Conservation (phyloP, 352 stramenopile species). For the Pythium chondricola region DNA sequence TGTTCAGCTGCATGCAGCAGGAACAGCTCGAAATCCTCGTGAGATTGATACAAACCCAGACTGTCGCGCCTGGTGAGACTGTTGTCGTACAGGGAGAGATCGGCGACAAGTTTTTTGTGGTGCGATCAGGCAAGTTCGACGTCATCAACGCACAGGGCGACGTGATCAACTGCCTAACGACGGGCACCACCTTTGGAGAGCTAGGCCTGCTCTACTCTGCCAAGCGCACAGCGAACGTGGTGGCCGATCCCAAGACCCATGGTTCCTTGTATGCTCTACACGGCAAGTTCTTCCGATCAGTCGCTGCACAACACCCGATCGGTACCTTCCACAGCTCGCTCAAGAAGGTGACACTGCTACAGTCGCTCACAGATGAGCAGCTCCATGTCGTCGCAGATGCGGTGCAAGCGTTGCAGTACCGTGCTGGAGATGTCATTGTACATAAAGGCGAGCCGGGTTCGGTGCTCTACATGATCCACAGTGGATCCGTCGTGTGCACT, state of each 20-base stretch:
- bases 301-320: constrained; percentile 38
- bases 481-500: constrained; percentile 47
- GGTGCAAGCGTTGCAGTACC: constrained; percentile 41
- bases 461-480: constrained; percentile 80
- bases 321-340: constrained; percentile 38
- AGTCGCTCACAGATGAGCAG: constrained; percentile 36
- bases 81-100: constrained; percentile 75
- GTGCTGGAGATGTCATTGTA: constrained; percentile 59
- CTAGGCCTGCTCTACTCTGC: constrained; percentile 49
- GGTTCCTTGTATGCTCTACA: constrained; percentile 37
- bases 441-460: constrained; percentile 65
- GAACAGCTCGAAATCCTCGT: constrained; percentile 73
- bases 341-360: constrained; percentile 35
- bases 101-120: constrained; percentile 77
- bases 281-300: constrained; percentile 46
- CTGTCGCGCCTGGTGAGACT: constrained; percentile 58
- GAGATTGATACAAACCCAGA: constrained; percentile 68
- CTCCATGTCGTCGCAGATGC: constrained; percentile 35
- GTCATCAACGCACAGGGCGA: constrained; percentile 32
- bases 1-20: constrained; percentile 70
- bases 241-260: constrained; percentile 23
- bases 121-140: constrained; percentile 46
- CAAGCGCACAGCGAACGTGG: constrained; percentile 42
- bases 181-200: constrained; percentile 44
- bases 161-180: constrained; percentile 31